Evolutionary conservation across 2,329 filamentous ascomycete genomes (phyloP), one percentile per base, ranked within the genome.

Genomic region (Aspergillus oerlinghausenensis): DNA sequence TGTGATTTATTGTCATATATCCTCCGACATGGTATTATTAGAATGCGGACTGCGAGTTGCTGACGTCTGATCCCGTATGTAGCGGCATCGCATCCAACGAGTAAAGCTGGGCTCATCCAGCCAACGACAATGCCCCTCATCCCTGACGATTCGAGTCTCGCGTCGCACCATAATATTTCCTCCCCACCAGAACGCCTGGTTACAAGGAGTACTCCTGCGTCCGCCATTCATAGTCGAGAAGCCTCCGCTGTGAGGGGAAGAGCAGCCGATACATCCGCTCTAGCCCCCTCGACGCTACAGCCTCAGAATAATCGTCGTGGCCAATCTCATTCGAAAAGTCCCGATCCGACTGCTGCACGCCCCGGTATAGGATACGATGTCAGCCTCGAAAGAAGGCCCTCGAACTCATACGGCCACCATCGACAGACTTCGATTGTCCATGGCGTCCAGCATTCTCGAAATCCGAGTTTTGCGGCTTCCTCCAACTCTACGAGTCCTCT

Each of bases 391-490:
- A 69, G 75, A 59, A 67, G 72, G 53, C 73, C 75, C 38, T 77
- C 74, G 6, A 75, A 75, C 57, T 82, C 81, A 17, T 88, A 97
- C 80, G 90, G 90, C 58, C 92, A 99, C 73, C 92, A 97, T 76
- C 88, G 94, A 55, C 92, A 99, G 77, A 96, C 93, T 0, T 97
- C 93, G 50, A 97, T 97, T 66, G 92, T 97, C 56, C 90, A 97
- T 84, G 93, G 94, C 54, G 74, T 96, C 64, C 92, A 96, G 73
- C 94, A 99, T 75, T 88, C 84, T 55, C 79, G 93, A 75, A 96
- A 95, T 82, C 89, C 92, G 66, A 97, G 92, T 77, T 85, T 75
- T 63, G 72, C 73, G 35, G 65, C 69, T 43, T 92, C 90, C 71
- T 85, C 89, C 55, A 84, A 88, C 38, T 88, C 80, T 47, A 77